Base-by-base conservation (phyloP, 1,139 yeast species). In the Sugiyamaella pinicola region DNA sequence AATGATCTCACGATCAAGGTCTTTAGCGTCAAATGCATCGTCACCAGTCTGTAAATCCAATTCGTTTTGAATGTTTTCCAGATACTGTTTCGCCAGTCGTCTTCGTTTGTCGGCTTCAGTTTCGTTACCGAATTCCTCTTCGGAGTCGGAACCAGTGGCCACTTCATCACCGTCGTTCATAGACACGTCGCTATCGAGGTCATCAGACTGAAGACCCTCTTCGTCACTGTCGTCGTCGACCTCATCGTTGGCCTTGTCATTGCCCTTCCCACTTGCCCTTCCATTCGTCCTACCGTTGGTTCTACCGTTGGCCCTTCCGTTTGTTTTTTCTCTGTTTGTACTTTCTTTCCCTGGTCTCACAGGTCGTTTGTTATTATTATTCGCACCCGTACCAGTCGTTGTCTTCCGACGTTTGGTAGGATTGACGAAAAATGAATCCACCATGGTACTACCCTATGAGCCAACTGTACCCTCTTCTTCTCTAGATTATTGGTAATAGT, bases 51-150 rank as follows among this genome's bases (percentile, higher is more conserved):
- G 61, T 12, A 53, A 82, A 21, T 24, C 33, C 17, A 77, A 75
- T 58, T 83, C 87, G 2, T 73, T 70, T 65, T 85, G 83, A 63
- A 93, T 72, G 65, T 87, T 87, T 44, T 87, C 93, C 61, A 93
- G 75, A 69, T 93, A 93, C 69, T 91, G 95, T 69, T 90, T 90
- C 18, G 99, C 99, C 59, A 93, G 75, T 65, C 98, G 77, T 72
- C 98, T 82, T 71, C 99, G 82, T 70, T 89, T 91, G 65, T 93
- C 99, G 0, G 96, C 95, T 18, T 91, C 95, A 49, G 82, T 83
- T 69, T 93, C 99, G 26, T 77, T 78, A 22, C 75, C 82, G 61
- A 82, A 50, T 75, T 76, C 67, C 15, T 56, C 59, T 15, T 60
- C 66, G 15, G 53, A 55, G 24, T 42, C 48, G 15, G 35, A 31